phyloP scores from a whole-genome alignment of 306 rosid species.

The Acacia acuminata region DNA sequence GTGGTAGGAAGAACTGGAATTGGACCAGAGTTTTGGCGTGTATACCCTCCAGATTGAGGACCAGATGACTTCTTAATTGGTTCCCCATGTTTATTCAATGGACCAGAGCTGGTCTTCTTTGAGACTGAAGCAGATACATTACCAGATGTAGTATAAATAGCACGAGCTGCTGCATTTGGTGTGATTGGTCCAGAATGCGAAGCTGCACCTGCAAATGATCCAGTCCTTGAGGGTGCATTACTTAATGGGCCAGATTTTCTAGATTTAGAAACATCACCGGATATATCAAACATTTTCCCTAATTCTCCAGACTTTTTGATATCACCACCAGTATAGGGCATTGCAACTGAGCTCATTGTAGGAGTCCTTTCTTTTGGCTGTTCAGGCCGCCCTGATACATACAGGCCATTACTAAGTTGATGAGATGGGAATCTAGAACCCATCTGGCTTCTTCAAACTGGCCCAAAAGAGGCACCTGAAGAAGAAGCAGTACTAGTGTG shows the following conservation, averaged over 20 bases:
- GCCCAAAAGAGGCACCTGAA: conserved; percentile 31
- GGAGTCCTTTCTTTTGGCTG: conserved; percentile 97
- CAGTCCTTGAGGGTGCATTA: conserved; percentile 80
- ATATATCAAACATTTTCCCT: conserved; percentile 98
- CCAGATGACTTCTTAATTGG: conserved; percentile 96
- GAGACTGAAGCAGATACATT: conserved; percentile 77
- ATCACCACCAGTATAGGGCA: conserved; percentile 99
- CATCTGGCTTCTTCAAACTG: conserved; percentile 57
- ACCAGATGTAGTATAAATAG: conserved; percentile 72
- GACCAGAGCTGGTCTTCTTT: conserved; percentile 94
- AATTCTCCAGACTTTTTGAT: conserved; percentile 92
- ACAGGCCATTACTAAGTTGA: conserved; percentile 98
- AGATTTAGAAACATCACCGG: conserved; percentile 86
- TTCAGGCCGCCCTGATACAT: conserved; percentile 98
- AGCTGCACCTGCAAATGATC: conserved; percentile 93
- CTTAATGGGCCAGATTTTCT: conserved; percentile 88
- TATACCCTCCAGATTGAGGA: conserved; percentile 95
- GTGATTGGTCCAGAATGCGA: conserved; percentile 93
- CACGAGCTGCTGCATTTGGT: conserved; percentile 74
- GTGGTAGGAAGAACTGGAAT: conserved; percentile 90
- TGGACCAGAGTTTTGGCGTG: conserved; percentile 98
- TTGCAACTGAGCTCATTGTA: conserved; percentile 88
- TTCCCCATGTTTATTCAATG: conserved; percentile 93
- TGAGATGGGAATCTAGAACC: conserved; percentile 98
- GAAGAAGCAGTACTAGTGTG: conserved; percentile 11